A percentile compares a stretch with the other conserved stretches of the same genome.
Conservation (phyloP, 352 stramenopile genomes). For the Pythium myriotylum region DNA sequence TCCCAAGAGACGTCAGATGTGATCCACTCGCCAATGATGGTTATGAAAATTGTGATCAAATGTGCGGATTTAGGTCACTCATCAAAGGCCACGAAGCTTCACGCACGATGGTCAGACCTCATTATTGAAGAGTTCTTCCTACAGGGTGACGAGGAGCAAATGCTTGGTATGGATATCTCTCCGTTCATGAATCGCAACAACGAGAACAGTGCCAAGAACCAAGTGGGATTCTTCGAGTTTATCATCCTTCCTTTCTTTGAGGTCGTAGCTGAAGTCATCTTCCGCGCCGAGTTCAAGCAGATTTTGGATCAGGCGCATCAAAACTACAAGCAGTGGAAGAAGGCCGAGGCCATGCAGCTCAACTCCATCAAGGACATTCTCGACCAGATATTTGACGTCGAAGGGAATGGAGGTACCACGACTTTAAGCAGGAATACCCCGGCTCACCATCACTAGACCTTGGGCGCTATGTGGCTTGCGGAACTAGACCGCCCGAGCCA, state of each 20-base stretch:
- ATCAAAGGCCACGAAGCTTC: constrained; percentile 79
- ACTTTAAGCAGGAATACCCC: constrained; percentile 1
- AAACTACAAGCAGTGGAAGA: constrained; percentile 86
- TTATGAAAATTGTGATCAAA: constrained; percentile 90
- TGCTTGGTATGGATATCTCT: constrained; percentile 84
- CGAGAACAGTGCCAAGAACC: constrained; percentile 86
- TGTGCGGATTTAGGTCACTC: constrained; percentile 93
- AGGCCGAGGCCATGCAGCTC: constrained; percentile 75
- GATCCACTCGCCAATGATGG: constrained; percentile 76
- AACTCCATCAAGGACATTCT: constrained; percentile 87
- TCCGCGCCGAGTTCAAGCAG: constrained; percentile 73
- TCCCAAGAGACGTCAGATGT: constrained; percentile 75
- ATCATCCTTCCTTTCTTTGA: constrained; percentile 86
- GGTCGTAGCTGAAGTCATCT: constrained; percentile 75
- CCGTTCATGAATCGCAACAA: constrained; percentile 93
- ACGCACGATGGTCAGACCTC: constrained; percentile 89
- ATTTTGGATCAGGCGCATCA: constrained; percentile 81
- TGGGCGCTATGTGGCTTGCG: constrained; percentile 12
- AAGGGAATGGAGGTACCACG: constrained; percentile 23
- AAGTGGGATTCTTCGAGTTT: constrained; percentile 87
- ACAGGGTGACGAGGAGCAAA: constrained; percentile 94
- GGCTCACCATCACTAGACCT: constrained; percentile 6
- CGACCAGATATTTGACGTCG: constrained; percentile 68
- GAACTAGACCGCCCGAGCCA: constrained; percentile 53
- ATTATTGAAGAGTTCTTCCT: constrained; percentile 96